A percentile compares a stretch with the other conserved stretches of the same genome.
These are phyloP conservation scores for Nephelium lappaceum DNA, from an alignment of 345 rosid genomes.

Conservation along the genomic window DNA sequence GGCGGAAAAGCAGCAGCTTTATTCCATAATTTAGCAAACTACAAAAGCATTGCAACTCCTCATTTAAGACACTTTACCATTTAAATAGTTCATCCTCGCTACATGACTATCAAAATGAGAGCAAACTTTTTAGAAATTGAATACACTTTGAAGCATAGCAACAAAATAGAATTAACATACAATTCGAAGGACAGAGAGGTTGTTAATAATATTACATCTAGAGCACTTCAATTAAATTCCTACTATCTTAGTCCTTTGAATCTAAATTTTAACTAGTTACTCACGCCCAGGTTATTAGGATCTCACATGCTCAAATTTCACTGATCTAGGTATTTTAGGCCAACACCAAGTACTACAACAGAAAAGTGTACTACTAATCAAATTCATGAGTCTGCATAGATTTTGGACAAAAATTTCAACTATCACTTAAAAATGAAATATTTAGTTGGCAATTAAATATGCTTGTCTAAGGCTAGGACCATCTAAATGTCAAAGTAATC, in stretches of 20 bases:
- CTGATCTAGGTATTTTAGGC: not conserved
- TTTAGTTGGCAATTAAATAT: constrained; percentile 3
- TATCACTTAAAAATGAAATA: too few species aligned
- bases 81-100: not conserved
- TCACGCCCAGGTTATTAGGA: not conserved
- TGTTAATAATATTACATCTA: not conserved
- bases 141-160: not conserved
- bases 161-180: not conserved
- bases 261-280: not conserved
- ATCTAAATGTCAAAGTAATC: not conserved
- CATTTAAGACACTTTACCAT: not conserved
- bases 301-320: constrained; percentile 4
- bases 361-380: not conserved
- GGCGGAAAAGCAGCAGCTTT: not conserved
- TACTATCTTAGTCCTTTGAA: not conserved
- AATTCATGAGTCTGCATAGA: not conserved
- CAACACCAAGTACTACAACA: not conserved
- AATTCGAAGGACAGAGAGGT: not conserved
- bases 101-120: not conserved
- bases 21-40: constrained; percentile 5
- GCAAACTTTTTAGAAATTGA: not conserved
- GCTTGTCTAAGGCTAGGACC: not conserved
- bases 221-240: not conserved
- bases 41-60: not conserved
- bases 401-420: too few species aligned